Base-by-base conservation (phyloP, 176 grass and related monocot genomes). In the Musa beccarii region DNA sequence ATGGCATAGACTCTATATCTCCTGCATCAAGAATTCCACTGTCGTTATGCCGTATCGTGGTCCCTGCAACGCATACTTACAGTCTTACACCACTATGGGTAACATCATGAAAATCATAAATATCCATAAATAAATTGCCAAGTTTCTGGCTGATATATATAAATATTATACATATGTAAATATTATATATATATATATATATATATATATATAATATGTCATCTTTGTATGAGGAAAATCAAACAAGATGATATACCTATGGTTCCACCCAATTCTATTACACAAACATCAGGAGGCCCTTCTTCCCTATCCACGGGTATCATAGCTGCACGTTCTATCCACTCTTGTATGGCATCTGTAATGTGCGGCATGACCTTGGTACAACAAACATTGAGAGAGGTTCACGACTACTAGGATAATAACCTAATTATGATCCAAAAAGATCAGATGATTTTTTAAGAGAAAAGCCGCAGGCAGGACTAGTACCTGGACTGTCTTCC, bases 1-100 rank as follows among this genome's bases (percentile, higher is more conserved):
- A 99, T 53, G 88, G 96, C 96, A 99, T 99, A 75, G 96, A 99
- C 80, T 99, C 96, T 83, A 99, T 92, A 82, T 99, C 96, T 76
- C 96, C 96, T 99, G 84, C 89, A 92, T 86, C 80, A 91, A 89
- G 65, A 89, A 87, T 84, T 14, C 63, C 84, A 96, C 54, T 83
- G 77, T 80, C 53, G 13, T 92, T 90, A 96, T 92, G 62, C 10
- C 21, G 49, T 49, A 76, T 78, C 83, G 74, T 83, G 14, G 54
- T 52, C 78, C 78, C 28, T 92, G 84, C 85, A 95, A 57, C 29
- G 78, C 59, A 90, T 83, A 77, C n/a, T n/a, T n/a, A n/a, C n/a
- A n/a, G n/a, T n/a, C 66, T 90, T 81, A 77, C 72, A 79, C 87
- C 56, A 82, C 81, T 81, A 86, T 85, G 72, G 90, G 83, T 86